A percentile compares a stretch with the other conserved stretches of the same genome.
Conservation (phyloP, 495 filamentous ascomycete genomes). For the Hypoxylon trugodes region DNA sequence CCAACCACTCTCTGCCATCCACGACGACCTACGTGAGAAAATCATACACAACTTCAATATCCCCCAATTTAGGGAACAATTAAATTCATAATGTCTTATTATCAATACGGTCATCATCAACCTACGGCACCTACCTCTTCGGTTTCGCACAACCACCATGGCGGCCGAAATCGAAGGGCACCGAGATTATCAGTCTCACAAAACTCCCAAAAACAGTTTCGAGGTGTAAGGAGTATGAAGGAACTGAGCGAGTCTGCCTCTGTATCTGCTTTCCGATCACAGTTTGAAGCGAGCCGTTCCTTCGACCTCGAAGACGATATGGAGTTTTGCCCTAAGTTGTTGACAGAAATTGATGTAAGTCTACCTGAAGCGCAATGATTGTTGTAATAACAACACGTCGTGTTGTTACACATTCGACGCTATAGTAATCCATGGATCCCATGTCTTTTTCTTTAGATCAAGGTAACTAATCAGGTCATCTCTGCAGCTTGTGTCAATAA, state of each 20-base stretch:
- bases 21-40: slow-evolving; percentile 24
- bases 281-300: slow-evolving; percentile 90
- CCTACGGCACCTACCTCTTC: slow-evolving; percentile 63
- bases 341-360: slow-evolving; percentile 97
- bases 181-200: slow-evolving; percentile 82
- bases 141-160: slow-evolving; percentile 78
- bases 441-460: no score
- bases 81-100: slow-evolving; percentile 76
- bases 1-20: slow-evolving; percentile 32
- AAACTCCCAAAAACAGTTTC: slow-evolving; percentile 85
- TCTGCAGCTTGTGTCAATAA: slow-evolving; percentile 77
- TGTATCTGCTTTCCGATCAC: slow-evolving; percentile 77
- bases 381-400: slow-evolving; percentile 11
- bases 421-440: background rate
- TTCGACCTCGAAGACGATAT: slow-evolving; percentile 98
- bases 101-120: slow-evolving; percentile 74
- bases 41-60: slow-evolving; percentile 24
- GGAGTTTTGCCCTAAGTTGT: slow-evolving; percentile 91
- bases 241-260: slow-evolving; percentile 82
- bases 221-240: slow-evolving; percentile 83
- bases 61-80: slow-evolving; percentile 21
- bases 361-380: slow-evolving; percentile 12
- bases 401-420: slow-evolving; percentile 10
- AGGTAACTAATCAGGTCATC: slow-evolving; percentile 34
- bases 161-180: slow-evolving; percentile 84